A percentile compares a stretch with the other conserved stretches of the same genome.
Conservation (phyloP, 805 yeast genomes). For the Barnettozyma californica region DNA sequence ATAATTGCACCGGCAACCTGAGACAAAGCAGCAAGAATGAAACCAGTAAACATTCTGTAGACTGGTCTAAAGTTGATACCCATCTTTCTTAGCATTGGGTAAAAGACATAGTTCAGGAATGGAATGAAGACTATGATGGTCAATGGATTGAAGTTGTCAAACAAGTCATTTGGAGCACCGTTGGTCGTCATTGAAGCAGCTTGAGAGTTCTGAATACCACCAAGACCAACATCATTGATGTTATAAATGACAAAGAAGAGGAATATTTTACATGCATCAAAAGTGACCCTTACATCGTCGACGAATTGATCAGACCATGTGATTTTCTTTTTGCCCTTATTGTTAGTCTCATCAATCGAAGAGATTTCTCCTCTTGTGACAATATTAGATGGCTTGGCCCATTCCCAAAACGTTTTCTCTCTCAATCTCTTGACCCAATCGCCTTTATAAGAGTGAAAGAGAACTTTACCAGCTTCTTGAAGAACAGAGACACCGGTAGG, state of each 20-base stretch:
- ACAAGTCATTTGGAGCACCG: conserved; percentile 73
- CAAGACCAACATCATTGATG: conserved; percentile 64
- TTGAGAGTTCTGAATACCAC: conserved; percentile 35
- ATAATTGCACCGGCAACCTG: conserved; percentile 44
- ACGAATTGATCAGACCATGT: conserved; percentile 66
- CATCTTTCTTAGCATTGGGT: conserved; percentile 43
- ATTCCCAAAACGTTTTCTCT: conserved; percentile 40
- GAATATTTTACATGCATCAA: conserved; percentile 69
- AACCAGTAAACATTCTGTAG: conserved; percentile 65
- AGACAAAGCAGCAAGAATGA: conserved; percentile 47
- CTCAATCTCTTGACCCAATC: conserved; percentile 37
- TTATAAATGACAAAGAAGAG: conserved; percentile 66
- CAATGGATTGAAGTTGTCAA: conserved; percentile 69
- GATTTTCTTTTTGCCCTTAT: conserved; percentile 18
- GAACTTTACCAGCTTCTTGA: conserved; percentile 36
- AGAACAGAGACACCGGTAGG: conserved; percentile 36
- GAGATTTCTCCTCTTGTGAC: conserved; percentile 34
- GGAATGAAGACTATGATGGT: conserved; percentile 76
- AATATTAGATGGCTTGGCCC: conserved; percentile 54
- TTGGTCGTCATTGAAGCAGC: conserved; percentile 69
- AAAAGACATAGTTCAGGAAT: conserved; percentile 51
- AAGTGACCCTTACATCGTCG: conserved; percentile 60
- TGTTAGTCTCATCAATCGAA: conserved; percentile 7
- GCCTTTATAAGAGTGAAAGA: conserved; percentile 34
- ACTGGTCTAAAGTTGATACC: conserved; percentile 60